Percentiles rank a stretch among this genome's conserved stretches.
These are phyloP conservation scores for Arthrobotrys iridis DNA, from an alignment of 2,329 filamentous ascomycete species.

Conservation along the genomic window DNA sequence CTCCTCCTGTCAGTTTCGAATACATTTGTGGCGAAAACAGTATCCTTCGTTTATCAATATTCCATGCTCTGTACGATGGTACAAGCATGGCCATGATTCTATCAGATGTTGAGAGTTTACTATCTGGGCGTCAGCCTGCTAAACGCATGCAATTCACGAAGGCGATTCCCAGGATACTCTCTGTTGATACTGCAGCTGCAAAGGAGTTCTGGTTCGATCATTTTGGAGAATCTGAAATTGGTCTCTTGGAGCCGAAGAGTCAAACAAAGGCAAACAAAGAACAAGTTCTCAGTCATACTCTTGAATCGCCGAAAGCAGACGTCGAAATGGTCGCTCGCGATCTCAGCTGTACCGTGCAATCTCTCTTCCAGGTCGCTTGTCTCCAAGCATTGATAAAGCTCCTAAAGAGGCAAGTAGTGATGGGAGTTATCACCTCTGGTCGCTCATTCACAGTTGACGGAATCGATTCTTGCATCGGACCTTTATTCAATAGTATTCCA, in stretches of 20 bases:
- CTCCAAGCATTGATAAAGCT: conserved; percentile 69
- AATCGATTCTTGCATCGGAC: conserved; percentile 76
- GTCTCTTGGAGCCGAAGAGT: conserved; percentile 2
- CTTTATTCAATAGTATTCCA: conserved; percentile 89
- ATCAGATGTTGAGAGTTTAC: conserved; percentile 67
- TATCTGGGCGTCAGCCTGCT: conserved; percentile 60
- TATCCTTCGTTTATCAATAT: conserved; percentile 74
- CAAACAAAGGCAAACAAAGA: conserved; percentile 54
- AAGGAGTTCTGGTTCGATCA: conserved; percentile 75
- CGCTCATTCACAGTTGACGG: conserved; percentile 74
- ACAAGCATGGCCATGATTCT: conserved; percentile 78
- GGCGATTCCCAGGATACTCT: conserved; percentile 74
- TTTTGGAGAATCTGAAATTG: conserved; percentile 60
- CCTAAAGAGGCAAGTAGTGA: conserved; percentile 65
- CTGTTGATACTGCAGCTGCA: conserved; percentile 66
- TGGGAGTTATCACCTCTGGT: conserved; percentile 83
- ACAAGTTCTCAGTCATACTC: conserved; percentile 11
- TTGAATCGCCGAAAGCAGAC: conserved; percentile 59
- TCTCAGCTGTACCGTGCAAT: conserved; percentile 79
- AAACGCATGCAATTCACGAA: conserved; percentile 69
- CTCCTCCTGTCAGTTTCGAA: conserved; percentile 28
- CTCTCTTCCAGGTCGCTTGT: conserved; percentile 81
- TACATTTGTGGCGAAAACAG: conserved; percentile 11
- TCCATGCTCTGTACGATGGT: conserved; percentile 89
- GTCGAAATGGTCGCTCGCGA: conserved; percentile 68